Base-by-base conservation (phyloP, 768 basidiomycete species). In the Boletus vermiculosoides region DNA sequence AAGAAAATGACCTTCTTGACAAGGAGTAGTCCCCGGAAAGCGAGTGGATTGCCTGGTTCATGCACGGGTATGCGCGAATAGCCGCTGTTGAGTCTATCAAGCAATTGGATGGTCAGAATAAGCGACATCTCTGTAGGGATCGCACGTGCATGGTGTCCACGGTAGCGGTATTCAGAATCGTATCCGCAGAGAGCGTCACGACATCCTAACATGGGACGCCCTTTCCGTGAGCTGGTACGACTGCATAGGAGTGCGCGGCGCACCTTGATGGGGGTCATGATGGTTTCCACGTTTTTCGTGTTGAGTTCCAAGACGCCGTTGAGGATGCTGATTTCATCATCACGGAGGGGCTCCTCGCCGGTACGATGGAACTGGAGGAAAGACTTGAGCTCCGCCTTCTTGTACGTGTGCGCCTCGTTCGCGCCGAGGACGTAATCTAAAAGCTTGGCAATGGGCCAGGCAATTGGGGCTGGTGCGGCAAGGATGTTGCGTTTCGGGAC, bases 41-140 rank as follows among this genome's bases (percentile, higher is more conserved):
- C 78, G 11, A 81, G 66, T 10, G 84, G 81, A 41, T 88, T 80
- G 5, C 81, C 83, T 3, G 87, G 80, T 57, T 85, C 83, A 65
- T 96, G 92, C 0, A 98, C 82, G 0, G 95, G 95, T 66, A 98
- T 91, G 20, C 95, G 86, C 1, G 94, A 95, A 69, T 96, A 97
- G 0, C 95, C 95, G 60, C 86, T 89, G n/a, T 78, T 67, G 22
- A 90, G 71, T 45, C 86, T 89, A 63, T n/a, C 53, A 10, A 5
- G 53, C 20, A 36, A 57, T 51, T 64, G 52, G 50, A 44, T 23
- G 9, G 30, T 63, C 47, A 61, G 59, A 20, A 23, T 13, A 57
- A 16, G 33, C 31, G 40, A 28, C 47, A 13, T 40, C 13, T 54
- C 37, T 15, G n/a, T n/a, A 44, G 56, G 5, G 34, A 57, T 7